Evolutionary conservation across 2,329 filamentous ascomycete genomes (phyloP).

Genomic region (Alternaria sp.): DNA sequence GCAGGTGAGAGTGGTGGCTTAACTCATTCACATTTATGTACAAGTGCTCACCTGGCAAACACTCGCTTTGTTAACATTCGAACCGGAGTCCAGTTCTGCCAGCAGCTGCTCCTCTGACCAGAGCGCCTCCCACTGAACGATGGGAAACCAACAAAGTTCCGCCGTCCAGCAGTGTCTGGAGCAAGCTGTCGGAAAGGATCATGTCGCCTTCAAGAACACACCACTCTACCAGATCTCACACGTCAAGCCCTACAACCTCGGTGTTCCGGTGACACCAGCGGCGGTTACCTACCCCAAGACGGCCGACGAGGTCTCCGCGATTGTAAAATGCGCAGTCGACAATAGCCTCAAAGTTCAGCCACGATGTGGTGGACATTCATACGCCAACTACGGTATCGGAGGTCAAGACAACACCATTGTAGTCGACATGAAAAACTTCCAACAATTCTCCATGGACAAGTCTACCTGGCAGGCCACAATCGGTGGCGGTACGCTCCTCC

Average conservation of each 20-base stretch:
- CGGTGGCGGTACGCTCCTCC: slow-evolving; percentile 58
- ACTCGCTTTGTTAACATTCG: neutral
- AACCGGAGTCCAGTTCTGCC: neutral
- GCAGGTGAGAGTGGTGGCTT: neutral
- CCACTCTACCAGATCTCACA: slow-evolving; percentile 39
- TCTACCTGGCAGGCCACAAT: slow-evolving; percentile 54
- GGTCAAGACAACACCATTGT: slow-evolving; percentile 56
- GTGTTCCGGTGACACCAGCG: slow-evolving; percentile 52
- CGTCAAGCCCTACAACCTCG: slow-evolving; percentile 49
- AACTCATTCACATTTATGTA: neutral
- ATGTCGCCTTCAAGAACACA: slow-evolving; percentile 31
- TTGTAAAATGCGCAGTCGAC: slow-evolving; percentile 64
- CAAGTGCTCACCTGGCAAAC: neutral
- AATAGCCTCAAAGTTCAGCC: slow-evolving; percentile 64
- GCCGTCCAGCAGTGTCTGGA: slow-evolving; percentile 37
- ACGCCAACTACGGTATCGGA: slow-evolving; percentile 59
- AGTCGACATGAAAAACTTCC: slow-evolving; percentile 58
- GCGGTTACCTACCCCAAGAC: slow-evolving; percentile 64
- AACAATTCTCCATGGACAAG: slow-evolving; percentile 54
- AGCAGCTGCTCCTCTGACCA: neutral
- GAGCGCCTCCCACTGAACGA: slow-evolving; percentile 9
- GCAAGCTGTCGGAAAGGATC: slow-evolving; percentile 32
- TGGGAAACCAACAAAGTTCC: slow-evolving; percentile 42
- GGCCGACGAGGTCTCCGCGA: slow-evolving; percentile 60
- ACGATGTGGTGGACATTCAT: slow-evolving; percentile 70